These are phyloP conservation scores for Sclerotinia subarctica DNA, from an alignment of 2,329 filamentous ascomycete genomes.

Conservation along the genomic window DNA sequence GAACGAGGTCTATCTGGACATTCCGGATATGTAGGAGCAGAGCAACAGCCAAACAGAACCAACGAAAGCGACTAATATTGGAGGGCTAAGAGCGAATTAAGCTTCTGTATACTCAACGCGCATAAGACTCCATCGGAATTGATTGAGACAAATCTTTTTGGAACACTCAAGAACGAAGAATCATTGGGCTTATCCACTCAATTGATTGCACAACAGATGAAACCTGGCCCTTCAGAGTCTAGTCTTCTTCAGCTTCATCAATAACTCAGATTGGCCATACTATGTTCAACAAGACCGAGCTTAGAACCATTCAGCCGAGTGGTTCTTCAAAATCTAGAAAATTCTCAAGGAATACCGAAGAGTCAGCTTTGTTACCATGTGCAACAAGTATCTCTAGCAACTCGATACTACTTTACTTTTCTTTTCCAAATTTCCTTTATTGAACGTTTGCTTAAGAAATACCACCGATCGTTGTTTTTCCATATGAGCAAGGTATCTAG, in stretches of 20 bases:
- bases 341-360: no score
- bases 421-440: neutral
- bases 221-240: no score
- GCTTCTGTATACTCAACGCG: no score
- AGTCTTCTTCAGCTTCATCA: no score
- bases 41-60: neutral
- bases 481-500: conserved; percentile 10
- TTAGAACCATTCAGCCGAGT: neutral
- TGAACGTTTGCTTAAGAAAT: neutral
- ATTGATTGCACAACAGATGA: no score
- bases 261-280: no score
- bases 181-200: no score
- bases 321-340: neutral
- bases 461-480: conserved; percentile 12
- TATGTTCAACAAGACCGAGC: no score
- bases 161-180: no score
- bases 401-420: neutral
- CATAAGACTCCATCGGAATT: no score
- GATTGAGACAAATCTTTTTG: no score
- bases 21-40: neutral
- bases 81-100: no score
- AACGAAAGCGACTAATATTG: neutral
- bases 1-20: neutral
- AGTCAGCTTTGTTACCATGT: neutral
- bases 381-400: neutral